These are phyloP conservation scores for Pichia sp. DNA, from an alignment of 1,139 yeast genomes.

Conservation along the genomic window DNA sequence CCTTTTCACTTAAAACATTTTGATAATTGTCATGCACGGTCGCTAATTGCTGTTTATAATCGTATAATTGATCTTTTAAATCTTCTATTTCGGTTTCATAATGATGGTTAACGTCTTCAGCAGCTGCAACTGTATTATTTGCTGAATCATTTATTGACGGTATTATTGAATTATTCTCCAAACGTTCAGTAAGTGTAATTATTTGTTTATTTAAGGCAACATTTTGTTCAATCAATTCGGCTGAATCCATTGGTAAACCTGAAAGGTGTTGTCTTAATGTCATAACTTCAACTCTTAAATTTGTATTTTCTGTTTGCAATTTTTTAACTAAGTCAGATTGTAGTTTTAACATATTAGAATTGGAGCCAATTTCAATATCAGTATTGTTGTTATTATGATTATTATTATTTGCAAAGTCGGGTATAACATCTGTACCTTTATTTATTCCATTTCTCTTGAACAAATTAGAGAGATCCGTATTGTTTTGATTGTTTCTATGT, in stretches of 20 bases:
- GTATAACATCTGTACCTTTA: conserved; percentile 28
- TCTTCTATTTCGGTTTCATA: conserved; percentile 7
- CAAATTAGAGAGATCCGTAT: conserved; percentile 7
- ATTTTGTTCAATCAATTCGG: conserved; percentile 36
- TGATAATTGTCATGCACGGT: conserved; percentile 3
- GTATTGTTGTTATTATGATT: conserved; percentile 8
- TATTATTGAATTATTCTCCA: not conserved
- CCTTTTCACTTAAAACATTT: conserved; percentile 14
- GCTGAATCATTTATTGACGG: no score
- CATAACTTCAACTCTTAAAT: conserved; percentile 52
- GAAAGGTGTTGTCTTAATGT: conserved; percentile 45
- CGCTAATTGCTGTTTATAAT: conserved; percentile 6
- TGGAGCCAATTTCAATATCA: conserved; percentile 5
- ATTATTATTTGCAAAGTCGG: conserved; percentile 19
- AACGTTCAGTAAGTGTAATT: conserved; percentile 1
- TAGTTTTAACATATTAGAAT: conserved; percentile 43
- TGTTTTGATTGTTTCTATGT: conserved; percentile 3
- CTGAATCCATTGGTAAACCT: conserved; percentile 40
- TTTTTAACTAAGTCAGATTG: conserved; percentile 47
- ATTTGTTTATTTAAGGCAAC: conserved; percentile 31
- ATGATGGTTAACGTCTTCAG: no score
- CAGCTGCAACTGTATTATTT: no score
- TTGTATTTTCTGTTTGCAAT: conserved; percentile 55
- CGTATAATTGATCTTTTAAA: conserved; percentile 11
- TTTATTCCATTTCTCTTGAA: conserved; percentile 10